A percentile compares a stretch with the other conserved stretches of the same genome.
Evolutionary conservation across 2,329 filamentous ascomycete species (phyloP).

Genomic region (Lizonia empirigonia): DNA sequence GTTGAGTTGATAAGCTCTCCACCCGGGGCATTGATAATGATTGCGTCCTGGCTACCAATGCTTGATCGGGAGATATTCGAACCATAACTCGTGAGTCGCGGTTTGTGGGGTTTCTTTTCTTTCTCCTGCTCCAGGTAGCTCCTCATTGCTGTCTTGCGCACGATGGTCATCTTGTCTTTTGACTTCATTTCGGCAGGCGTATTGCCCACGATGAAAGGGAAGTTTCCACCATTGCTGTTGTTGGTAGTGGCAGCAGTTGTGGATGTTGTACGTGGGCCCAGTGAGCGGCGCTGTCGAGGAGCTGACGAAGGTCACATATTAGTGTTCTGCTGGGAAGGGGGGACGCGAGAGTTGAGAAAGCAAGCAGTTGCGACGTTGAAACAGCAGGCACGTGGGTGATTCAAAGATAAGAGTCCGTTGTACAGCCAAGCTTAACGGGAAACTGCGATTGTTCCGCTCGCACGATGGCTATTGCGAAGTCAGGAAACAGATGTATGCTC

Average conservation of each 20-base stretch:
- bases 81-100: conserved; percentile 25
- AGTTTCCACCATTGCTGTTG: conserved; percentile 9
- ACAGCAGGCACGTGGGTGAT: background rate
- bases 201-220: conserved; percentile 43
- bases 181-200: conserved; percentile 41
- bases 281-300: conserved; percentile 15
- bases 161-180: conserved; percentile 39
- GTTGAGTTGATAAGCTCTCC: background rate
- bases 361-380: background rate
- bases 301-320: background rate
- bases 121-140: conserved; percentile 36
- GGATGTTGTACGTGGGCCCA: conserved; percentile 20
- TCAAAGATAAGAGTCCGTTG: background rate
- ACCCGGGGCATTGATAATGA: conserved; percentile 8
- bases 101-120: conserved; percentile 5
- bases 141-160: conserved; percentile 47
- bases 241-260: conserved; percentile 7
- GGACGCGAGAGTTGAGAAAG: background rate
- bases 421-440: background rate
- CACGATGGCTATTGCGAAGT: background rate
- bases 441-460: background rate
- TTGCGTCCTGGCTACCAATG: conserved; percentile 20
- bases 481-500: conserved; percentile 24
- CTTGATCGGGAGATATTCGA: conserved; percentile 25
- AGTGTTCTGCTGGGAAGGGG: background rate